Conservation (phyloP, 495 filamentous ascomycete genomes). For the Pseudoneurospora amorphoporcata region DNA sequence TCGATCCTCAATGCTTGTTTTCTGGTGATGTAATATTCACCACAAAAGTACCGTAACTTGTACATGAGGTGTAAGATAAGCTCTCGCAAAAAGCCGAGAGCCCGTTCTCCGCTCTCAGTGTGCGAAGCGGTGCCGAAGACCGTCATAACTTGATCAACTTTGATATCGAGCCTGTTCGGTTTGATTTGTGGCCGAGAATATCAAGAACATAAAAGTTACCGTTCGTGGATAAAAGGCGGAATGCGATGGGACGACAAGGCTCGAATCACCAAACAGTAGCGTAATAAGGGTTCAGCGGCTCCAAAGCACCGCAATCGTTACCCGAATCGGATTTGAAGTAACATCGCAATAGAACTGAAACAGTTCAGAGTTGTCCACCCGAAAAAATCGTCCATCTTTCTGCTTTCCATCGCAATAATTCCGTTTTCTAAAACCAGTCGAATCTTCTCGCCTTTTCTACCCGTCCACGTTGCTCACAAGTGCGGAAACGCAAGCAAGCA, state of each 20-base stretch:
- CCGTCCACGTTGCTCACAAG: neutral
- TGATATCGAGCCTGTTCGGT: neutral
- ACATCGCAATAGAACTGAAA: neutral
- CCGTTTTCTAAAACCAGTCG: neutral
- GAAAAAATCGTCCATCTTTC: neutral
- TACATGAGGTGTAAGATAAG: neutral
- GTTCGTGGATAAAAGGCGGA: neutral
- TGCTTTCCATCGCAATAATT: neutral
- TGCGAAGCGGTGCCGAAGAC: neutral
- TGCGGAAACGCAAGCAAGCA: neutral
- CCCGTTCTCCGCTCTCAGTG: neutral
- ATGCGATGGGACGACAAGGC: neutral
- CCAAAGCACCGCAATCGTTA: neutral
- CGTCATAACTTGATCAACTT: too few species aligned
- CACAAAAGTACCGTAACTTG: neutral
- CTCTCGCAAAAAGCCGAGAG: neutral
- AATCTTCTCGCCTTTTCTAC: neutral
- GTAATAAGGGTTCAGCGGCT: neutral
- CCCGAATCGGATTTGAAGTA: neutral
- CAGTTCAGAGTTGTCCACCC: neutral
- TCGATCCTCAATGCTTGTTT: neutral
- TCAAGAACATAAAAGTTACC: neutral
- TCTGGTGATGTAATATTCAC: neutral
- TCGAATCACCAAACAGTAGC: neutral
- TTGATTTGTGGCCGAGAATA: neutral